Evolutionary conservation across 1,284 basidiomycete genomes (phyloP).

Genomic region (Marasmius oreades): DNA sequence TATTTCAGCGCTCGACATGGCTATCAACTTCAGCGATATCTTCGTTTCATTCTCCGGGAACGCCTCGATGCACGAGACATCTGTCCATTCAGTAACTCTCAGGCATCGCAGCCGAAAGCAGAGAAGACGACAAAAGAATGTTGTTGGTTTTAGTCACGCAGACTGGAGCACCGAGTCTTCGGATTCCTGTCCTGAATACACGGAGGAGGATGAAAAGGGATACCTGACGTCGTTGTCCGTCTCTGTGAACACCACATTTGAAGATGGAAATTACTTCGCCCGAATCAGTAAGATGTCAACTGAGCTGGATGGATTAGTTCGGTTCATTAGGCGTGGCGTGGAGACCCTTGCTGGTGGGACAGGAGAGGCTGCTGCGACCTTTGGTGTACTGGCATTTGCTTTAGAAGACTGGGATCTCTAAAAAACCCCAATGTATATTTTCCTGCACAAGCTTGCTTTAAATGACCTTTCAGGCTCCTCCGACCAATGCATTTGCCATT

Average conservation of each 20-base stretch:
- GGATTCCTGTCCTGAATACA: slow-evolving; percentile 37
- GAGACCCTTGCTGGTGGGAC: slow-evolving; percentile 57
- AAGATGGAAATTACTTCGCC: slow-evolving; percentile 42
- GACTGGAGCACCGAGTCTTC: slow-evolving; percentile 38
- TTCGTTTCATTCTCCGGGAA: slow-evolving; percentile 61
- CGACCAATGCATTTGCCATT: too few species aligned
- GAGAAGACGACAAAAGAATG: slow-evolving; percentile 46
- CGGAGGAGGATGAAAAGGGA: slow-evolving; percentile 23
- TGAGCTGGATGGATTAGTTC: slow-evolving; percentile 68
- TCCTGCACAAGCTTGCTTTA: background rate
- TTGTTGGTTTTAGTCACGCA: slow-evolving; percentile 57
- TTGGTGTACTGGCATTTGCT: slow-evolving; percentile 71
- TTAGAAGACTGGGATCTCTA: slow-evolving; percentile 79
- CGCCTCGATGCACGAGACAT: slow-evolving; percentile 56
- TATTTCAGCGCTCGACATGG: slow-evolving; percentile 70
- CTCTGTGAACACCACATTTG: slow-evolving; percentile 36
- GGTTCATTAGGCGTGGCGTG: slow-evolving; percentile 61
- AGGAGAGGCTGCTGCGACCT: slow-evolving; percentile 55
- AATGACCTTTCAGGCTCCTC: too few species aligned
- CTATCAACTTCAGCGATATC: slow-evolving; percentile 60
- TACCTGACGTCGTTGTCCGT: slow-evolving; percentile 38
- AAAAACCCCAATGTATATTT: slow-evolving; percentile 7
- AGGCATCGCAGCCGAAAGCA: slow-evolving; percentile 60
- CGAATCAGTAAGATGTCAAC: slow-evolving; percentile 58
- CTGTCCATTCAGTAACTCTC: slow-evolving; percentile 47